phyloP scores from a whole-genome alignment of 495 filamentous ascomycete species.

The Friedmanniomyces simplex region DNA sequence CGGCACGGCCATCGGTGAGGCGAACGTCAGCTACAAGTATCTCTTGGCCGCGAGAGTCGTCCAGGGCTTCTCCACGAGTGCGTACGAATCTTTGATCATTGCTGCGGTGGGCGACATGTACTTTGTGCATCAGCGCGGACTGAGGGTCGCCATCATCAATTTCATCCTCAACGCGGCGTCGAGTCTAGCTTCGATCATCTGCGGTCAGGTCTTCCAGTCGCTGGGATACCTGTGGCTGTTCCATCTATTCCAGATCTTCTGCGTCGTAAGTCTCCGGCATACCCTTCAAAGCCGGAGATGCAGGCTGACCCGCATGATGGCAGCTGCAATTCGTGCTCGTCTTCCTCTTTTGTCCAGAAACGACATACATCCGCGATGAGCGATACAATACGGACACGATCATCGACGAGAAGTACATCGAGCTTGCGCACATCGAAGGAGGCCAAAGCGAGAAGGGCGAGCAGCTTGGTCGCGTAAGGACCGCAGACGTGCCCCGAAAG shows the following conservation, averaged over 20 bases:
- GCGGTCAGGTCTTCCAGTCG: conserved; percentile 9
- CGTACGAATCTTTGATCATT: conserved; percentile 15
- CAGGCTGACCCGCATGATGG: neutral
- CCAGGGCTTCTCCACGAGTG: conserved; percentile 14
- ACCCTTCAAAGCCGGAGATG: no score
- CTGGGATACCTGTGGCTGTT: conserved; percentile 17
- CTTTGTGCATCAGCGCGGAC: conserved; percentile 17
- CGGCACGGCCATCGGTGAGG: conserved; percentile 13
- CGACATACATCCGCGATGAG: conserved; percentile 16
- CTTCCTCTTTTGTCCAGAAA: conserved; percentile 15
- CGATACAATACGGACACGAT: conserved; percentile 12
- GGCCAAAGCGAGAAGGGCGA: neutral
- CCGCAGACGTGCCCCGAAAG: conserved; percentile 5
- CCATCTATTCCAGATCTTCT: conserved; percentile 17
- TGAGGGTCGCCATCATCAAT: conserved; percentile 11
- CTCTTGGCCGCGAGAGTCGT: conserved; percentile 17
- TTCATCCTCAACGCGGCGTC: conserved; percentile 14
- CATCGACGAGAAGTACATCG: conserved; percentile 6
- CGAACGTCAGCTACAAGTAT: conserved; percentile 9
- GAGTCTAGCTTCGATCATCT: conserved; percentile 16
- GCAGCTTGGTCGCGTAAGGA: neutral
- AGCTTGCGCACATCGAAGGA: conserved; percentile 10
- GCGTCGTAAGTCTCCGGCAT: neutral
- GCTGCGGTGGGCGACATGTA: conserved; percentile 17
- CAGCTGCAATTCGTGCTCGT: conserved; percentile 9